These are phyloP conservation scores for Geranium brycei DNA, from an alignment of 345 rosid species.

Conservation along the genomic window DNA sequence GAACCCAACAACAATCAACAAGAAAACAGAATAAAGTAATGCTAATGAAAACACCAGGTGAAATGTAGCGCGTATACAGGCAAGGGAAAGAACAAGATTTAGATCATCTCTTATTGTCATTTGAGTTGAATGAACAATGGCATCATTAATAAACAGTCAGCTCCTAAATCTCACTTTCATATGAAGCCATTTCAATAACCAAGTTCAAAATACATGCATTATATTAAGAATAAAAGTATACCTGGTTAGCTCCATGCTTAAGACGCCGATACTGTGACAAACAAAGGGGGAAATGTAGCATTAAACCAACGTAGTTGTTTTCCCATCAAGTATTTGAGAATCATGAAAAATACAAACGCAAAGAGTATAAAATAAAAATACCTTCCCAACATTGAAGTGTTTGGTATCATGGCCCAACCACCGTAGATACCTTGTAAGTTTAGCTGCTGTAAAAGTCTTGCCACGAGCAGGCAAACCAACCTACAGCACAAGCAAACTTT, in stretches of 20 bases:
- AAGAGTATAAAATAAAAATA: constrained; percentile 14
- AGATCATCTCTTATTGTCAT: too few relatives aligned
- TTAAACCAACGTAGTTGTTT: background rate
- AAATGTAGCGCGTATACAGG: too few relatives aligned
- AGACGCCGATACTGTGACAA: constrained; percentile 91
- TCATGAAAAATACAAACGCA: background rate
- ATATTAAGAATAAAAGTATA: constrained; percentile 14
- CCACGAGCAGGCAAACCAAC: constrained; percentile 99
- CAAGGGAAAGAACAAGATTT: too few relatives aligned
- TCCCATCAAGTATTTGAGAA: background rate
- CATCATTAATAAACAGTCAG: too few relatives aligned
- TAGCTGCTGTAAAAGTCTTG: constrained; percentile 94
- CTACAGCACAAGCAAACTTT: constrained; percentile 25
- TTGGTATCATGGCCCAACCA: constrained; percentile 99
- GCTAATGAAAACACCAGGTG: background rate
- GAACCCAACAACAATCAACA: constrained; percentile 1
- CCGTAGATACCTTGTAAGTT: constrained; percentile 94
- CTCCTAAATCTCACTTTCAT: background rate
- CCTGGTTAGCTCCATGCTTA: constrained; percentile 89
- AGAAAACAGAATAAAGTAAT: background rate
- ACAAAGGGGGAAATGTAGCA: constrained; percentile 2
- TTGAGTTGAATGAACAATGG: too few relatives aligned
- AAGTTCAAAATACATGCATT: too few relatives aligned
- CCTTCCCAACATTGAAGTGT: constrained; percentile 99
- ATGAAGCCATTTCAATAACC: constrained; percentile 4